These are phyloP conservation scores for Suillus subalutaceus DNA, from an alignment of 768 basidiomycete genomes.

Conservation along the genomic window DNA sequence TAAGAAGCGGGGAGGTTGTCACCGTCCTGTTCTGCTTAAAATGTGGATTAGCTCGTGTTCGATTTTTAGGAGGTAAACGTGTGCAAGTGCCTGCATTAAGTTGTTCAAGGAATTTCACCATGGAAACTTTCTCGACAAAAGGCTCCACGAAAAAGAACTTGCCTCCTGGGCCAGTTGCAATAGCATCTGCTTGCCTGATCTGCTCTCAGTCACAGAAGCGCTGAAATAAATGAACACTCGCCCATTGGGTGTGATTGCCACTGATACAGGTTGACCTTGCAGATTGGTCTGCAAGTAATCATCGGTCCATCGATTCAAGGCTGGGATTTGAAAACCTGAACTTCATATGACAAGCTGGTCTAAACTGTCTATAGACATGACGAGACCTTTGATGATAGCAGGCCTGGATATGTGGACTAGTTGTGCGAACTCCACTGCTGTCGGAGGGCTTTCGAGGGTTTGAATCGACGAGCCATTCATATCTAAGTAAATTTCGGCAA, in stretches of 20 bases:
- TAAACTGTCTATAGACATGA: conserved; percentile 3
- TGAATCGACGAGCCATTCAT: conserved; percentile 59
- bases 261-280: conserved; percentile 58
- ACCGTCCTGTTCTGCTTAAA: conserved; percentile 5
- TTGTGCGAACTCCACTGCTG: conserved; percentile 68
- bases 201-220: not conserved
- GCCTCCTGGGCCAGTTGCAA: conserved; percentile 55
- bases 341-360: conserved; percentile 6
- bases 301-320: conserved; percentile 61
- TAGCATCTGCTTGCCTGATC: conserved; percentile 74
- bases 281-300: conserved; percentile 61
- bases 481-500: conserved; percentile 38
- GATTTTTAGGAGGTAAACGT: not conserved
- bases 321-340: conserved; percentile 53
- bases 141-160: conserved; percentile 79
- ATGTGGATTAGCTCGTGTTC: conserved; percentile 1
- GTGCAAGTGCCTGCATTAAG: conserved; percentile 39
- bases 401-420: conserved; percentile 72
- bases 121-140: conserved; percentile 65
- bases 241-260: conserved; percentile 88
- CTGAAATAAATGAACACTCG: conserved; percentile 32
- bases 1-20: conserved; percentile 53
- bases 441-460: conserved; percentile 57
- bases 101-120: conserved; percentile 52
- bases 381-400: conserved; percentile 67